Conservation (phyloP, 176 grass and related monocot species). For the Carex myosuroides region DNA sequence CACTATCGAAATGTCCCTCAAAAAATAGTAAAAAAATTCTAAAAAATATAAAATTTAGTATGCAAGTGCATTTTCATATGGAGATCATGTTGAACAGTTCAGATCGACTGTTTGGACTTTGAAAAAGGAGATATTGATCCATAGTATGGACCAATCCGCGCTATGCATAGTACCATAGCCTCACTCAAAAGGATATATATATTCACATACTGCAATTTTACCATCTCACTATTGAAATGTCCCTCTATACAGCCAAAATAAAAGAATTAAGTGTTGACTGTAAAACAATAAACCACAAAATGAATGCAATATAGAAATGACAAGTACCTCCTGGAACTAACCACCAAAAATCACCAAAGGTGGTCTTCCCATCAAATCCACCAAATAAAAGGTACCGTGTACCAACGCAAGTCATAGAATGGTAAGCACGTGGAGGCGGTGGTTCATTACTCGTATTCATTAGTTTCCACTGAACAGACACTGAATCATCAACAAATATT, state of each 20-base stretch:
- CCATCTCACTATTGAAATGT: neutral
- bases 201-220: neutral
- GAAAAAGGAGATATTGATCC: no score
- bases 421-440: conserved; percentile 77
- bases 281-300: neutral
- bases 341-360: conserved; percentile 97
- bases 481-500: conserved; percentile 38
- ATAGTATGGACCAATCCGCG: no score
- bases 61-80: no score
- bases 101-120: no score
- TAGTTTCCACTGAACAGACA: conserved; percentile 92
- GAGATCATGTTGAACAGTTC: no score
- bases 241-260: neutral
- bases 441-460: conserved; percentile 65
- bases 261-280: neutral
- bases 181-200: neutral
- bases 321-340: conserved; percentile 87
- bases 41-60: no score
- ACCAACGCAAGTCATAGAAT: conserved; percentile 80
- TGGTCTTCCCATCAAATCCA: conserved; percentile 95
- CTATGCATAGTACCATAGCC: no score
- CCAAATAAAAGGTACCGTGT: conserved; percentile 90
- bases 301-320: neutral
- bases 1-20: neutral
- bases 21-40: no score